Percentiles rank a stretch among this genome's conserved stretches.
phyloP scores from a whole-genome alignment of 1,139 yeast genomes.

The Schwanniomyces etchellsii region DNA sequence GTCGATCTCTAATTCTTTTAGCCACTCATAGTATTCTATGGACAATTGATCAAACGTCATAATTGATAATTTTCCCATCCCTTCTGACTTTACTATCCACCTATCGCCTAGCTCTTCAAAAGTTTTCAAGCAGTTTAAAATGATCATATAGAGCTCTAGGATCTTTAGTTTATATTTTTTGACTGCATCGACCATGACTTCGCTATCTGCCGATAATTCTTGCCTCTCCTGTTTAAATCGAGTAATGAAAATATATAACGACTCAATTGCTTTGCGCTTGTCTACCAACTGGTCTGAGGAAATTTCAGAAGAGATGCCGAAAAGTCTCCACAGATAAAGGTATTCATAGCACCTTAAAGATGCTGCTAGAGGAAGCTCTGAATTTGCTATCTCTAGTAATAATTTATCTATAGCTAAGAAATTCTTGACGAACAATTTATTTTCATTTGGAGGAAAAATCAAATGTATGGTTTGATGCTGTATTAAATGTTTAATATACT shows the following conservation, averaged over 20 bases:
- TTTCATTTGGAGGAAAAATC: conserved; percentile 18
- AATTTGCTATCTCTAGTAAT: conserved; percentile 33
- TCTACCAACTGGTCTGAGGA: conserved; percentile 23
- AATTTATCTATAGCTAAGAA: conserved; percentile 34
- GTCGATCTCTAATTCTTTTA: conserved; percentile 25
- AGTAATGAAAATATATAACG: conserved; percentile 49
- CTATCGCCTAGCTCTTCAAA: conserved; percentile 43
- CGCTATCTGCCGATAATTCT: conserved; percentile 9
- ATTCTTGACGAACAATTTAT: conserved; percentile 18
- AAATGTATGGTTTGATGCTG: conserved; percentile 14
- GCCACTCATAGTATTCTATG: conserved; percentile 31
- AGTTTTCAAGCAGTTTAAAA: conserved; percentile 43
- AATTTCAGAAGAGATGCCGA: conserved; percentile 16
- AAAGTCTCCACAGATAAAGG: conserved; percentile 50
- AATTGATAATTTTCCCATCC: conserved; percentile 15
- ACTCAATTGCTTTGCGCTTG: conserved; percentile 51
- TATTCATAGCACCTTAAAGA: conserved; percentile 48
- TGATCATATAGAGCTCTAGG: conserved; percentile 41
- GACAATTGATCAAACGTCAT: conserved; percentile 26
- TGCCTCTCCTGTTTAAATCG: conserved; percentile 24
- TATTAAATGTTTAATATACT: conserved; percentile 23
- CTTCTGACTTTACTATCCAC: conserved; percentile 43
- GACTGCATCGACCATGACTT: conserved; percentile 16
- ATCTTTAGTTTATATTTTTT: conserved; percentile 34
- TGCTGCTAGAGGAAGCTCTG: conserved; percentile 24